A percentile compares a stretch with the other conserved stretches of the same genome.
Conservation (phyloP, 2,329 filamentous ascomycete genomes). For the Elsinoe perseae region DNA sequence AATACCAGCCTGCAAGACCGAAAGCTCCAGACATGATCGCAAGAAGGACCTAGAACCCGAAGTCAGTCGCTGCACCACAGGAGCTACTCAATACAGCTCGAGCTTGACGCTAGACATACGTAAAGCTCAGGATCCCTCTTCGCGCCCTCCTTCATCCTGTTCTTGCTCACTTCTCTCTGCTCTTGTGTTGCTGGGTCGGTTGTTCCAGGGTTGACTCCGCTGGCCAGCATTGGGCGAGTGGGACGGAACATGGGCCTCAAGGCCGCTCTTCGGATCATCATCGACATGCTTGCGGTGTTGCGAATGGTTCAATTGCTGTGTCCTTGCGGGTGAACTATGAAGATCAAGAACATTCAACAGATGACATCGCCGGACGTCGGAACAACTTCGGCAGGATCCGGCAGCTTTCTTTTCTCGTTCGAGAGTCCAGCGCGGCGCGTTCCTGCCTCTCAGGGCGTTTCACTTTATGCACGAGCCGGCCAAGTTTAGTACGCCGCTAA, state of each 20-base stretch:
- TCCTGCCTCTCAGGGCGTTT: conserved; percentile 9
- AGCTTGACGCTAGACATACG: conserved; percentile 41
- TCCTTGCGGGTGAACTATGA: background rate
- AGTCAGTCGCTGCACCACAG: background rate
- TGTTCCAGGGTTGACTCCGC: conserved; percentile 34
- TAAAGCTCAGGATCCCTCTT: conserved; percentile 68
- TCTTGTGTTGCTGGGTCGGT: conserved; percentile 40
- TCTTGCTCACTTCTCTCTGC: conserved; percentile 30
- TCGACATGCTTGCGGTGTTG: conserved; percentile 34
- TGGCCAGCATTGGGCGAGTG: conserved; percentile 36
- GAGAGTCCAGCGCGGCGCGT: background rate
- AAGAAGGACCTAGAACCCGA: conserved; percentile 66
- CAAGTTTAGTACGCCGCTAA: background rate
- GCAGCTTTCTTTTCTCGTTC: background rate
- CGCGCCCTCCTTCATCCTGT: conserved; percentile 53
- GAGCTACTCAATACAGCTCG: background rate
- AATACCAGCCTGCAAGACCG: conserved; percentile 82
- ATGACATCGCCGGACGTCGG: conserved; percentile 15
- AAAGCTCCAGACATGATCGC: conserved; percentile 86
- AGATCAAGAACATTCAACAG: conserved; percentile 5
- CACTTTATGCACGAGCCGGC: background rate
- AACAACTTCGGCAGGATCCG: conserved; percentile 14
- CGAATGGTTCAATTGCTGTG: conserved; percentile 7
- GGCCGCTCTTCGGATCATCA: conserved; percentile 39
- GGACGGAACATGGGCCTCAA: conserved; percentile 32